These are phyloP conservation scores for Dactylonectria macrodidyma DNA, from an alignment of 2,329 filamentous ascomycete species.

Conservation along the genomic window DNA sequence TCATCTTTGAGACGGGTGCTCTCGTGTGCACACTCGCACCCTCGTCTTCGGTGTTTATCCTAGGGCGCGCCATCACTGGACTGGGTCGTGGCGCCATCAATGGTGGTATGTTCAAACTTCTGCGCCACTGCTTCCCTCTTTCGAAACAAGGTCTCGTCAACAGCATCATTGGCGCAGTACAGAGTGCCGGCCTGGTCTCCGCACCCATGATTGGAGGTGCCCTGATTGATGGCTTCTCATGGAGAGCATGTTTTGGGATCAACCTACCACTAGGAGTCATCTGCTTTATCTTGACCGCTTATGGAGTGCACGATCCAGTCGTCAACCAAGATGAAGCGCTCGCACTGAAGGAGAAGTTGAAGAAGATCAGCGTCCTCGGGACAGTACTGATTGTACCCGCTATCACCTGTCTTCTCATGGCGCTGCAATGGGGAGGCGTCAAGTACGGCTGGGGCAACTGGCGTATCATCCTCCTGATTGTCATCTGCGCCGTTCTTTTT, in stretches of 20 bases:
- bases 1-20: conserved; percentile 52
- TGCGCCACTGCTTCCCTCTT: conserved; percentile 43
- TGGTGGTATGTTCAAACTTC: conserved; percentile 43
- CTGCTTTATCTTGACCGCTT: conserved; percentile 36
- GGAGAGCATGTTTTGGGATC: conserved; percentile 46
- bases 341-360: conserved; percentile 34
- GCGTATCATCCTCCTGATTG: conserved; percentile 40
- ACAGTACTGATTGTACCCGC: conserved; percentile 36
- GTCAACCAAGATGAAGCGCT: neutral
- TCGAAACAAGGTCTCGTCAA: conserved; percentile 38
- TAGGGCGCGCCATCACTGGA: conserved; percentile 56
- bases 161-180: conserved; percentile 38
- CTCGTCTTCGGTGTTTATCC: conserved; percentile 53
- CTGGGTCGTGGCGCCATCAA: conserved; percentile 49
- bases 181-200: conserved; percentile 39
- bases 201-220: conserved; percentile 42
- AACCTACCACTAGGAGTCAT: conserved; percentile 37
- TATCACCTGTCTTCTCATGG: conserved; percentile 42
- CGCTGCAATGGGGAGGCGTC: conserved; percentile 42
- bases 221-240: conserved; percentile 38
- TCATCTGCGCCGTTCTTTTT: conserved; percentile 28
- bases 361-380: conserved; percentile 35
- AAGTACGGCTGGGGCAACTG: conserved; percentile 44
- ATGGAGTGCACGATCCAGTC: conserved; percentile 39
- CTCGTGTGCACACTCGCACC: conserved; percentile 55